Conservation (phyloP, 164 flowering plant species). For the Aristolochia californica region DNA sequence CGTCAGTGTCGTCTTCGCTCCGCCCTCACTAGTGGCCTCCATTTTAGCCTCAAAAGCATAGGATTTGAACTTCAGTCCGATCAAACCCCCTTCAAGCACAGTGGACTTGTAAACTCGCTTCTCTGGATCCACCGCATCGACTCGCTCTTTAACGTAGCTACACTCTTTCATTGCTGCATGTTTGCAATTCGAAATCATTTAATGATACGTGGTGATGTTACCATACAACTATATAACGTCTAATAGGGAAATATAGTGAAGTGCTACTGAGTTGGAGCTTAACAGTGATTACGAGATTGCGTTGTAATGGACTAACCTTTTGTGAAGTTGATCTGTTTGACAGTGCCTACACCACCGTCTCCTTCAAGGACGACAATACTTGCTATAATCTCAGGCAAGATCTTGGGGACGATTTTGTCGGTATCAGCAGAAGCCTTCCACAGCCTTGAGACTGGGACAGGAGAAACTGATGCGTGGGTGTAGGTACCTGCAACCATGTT, state of each 20-base stretch:
- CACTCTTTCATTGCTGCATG: conserved; percentile 5
- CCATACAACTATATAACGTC: too few relatives aligned
- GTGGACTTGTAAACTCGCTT: conserved; percentile 15
- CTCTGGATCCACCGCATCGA: conserved; percentile 15
- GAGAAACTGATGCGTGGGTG: conserved; percentile 3
- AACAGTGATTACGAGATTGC: too few relatives aligned
- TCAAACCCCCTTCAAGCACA: conserved; percentile 14
- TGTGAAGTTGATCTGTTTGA: conserved; percentile 9
- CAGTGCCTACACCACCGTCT: conserved; percentile 16
- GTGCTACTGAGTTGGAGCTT: too few relatives aligned
- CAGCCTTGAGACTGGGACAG: conserved; percentile 5
- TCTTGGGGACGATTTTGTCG: conserved; percentile 11
- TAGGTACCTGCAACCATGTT: conserved; percentile 9
- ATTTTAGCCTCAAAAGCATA: not conserved
- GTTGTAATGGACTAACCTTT: too few relatives aligned
- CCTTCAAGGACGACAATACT: conserved; percentile 14
- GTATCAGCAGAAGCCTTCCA: conserved; percentile 9
- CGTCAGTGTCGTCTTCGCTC: not conserved
- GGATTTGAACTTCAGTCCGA: not conserved
- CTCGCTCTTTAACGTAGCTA: conserved; percentile 8
- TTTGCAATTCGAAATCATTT: too few relatives aligned
- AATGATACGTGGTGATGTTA: too few relatives aligned
- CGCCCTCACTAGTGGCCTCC: not conserved
- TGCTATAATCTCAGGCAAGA: conserved; percentile 10
- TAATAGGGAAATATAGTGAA: too few relatives aligned